phyloP scores from a whole-genome alignment of 768 basidiomycete species.

The Mrakia blollopis region DNA sequence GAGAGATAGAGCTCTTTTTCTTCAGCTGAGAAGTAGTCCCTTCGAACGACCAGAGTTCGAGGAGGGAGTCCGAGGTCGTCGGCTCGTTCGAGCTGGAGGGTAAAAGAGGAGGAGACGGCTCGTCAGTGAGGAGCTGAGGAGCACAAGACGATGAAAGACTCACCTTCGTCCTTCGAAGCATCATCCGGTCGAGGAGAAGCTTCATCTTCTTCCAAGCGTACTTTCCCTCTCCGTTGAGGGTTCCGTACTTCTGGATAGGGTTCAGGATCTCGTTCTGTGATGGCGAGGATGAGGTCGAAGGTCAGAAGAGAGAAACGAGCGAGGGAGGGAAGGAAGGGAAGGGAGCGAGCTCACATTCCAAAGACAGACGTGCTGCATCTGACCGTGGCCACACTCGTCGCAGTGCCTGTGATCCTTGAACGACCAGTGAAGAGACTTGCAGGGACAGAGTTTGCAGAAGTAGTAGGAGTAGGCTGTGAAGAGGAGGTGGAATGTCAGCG shows the following conservation, averaged over 20 bases:
- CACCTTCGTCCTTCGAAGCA: slow-evolving; percentile 58
- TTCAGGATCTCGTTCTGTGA: slow-evolving; percentile 85
- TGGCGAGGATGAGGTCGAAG: neutral
- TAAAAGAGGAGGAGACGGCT: too few relatives aligned
- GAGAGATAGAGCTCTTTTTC: slow-evolving; percentile 86
- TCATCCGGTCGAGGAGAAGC: slow-evolving; percentile 84
- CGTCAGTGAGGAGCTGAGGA: neutral
- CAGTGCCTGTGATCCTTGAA: slow-evolving; percentile 78
- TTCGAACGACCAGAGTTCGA: slow-evolving; percentile 76
- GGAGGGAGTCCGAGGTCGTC: slow-evolving; percentile 96
- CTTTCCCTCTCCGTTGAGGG: slow-evolving; percentile 20
- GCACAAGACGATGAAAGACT: neutral
- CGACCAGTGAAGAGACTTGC: slow-evolving; percentile 91
- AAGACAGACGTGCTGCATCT: slow-evolving; percentile 67
- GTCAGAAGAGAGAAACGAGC: neutral
- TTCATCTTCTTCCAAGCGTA: slow-evolving; percentile 34
- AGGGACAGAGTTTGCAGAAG: slow-evolving; percentile 88
- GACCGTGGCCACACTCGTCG: slow-evolving; percentile 54
- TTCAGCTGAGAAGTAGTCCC: slow-evolving; percentile 91
- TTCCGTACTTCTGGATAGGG: slow-evolving; percentile 59
- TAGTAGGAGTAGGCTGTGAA: slow-evolving; percentile 66
- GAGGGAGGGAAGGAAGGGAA: neutral
- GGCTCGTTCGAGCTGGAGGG: slow-evolving; percentile 75
- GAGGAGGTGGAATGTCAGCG: too few relatives aligned
- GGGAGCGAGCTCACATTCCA: slow-evolving; percentile 48